Evolutionary conservation across 257 asterid genomes (phyloP).

Genomic region (Solanum stenotomum): DNA sequence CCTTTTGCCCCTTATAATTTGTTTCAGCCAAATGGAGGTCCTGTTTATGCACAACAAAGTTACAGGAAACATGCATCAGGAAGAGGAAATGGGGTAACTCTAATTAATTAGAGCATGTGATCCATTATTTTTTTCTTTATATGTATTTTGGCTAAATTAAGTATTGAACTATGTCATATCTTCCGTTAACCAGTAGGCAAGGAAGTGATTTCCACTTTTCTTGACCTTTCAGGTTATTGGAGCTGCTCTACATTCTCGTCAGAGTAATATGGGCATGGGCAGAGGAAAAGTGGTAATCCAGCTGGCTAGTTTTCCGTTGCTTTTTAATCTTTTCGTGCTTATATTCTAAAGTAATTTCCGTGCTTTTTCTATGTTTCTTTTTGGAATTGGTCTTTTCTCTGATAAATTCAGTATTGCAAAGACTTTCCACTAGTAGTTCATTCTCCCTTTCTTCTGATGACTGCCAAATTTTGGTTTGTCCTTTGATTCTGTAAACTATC

Average conservation of each 20-base stretch:
- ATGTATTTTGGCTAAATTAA: not conserved
- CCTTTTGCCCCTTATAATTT: not conserved
- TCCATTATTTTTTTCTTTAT: not conserved
- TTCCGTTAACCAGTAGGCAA: not conserved
- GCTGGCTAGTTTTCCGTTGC: not conserved
- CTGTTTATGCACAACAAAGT: not conserved
- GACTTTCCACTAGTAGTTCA: not conserved
- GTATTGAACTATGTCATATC: not conserved
- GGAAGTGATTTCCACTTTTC: not conserved
- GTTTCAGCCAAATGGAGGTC: slow-evolving; percentile 12
- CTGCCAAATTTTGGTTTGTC: not conserved
- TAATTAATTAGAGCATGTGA: not conserved
- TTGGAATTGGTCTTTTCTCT: not conserved
- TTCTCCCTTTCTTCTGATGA: not conserved
- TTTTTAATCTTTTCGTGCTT: not conserved
- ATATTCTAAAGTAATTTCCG: not conserved
- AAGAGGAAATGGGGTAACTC: slow-evolving; percentile 11
- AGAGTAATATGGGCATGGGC: not conserved
- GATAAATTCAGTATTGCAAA: not conserved
- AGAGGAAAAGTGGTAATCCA: slow-evolving; percentile 3
- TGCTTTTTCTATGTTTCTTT: not conserved
- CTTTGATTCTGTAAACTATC: not conserved
- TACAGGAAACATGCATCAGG: slow-evolving; percentile 1
- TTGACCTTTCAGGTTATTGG: slow-evolving; percentile 6
- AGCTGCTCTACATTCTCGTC: not conserved